A percentile compares a stretch with the other conserved stretches of the same genome.
phyloP scores from a whole-genome alignment of 1,284 basidiomycete genomes.

The Irpex rosettiformis region DNA sequence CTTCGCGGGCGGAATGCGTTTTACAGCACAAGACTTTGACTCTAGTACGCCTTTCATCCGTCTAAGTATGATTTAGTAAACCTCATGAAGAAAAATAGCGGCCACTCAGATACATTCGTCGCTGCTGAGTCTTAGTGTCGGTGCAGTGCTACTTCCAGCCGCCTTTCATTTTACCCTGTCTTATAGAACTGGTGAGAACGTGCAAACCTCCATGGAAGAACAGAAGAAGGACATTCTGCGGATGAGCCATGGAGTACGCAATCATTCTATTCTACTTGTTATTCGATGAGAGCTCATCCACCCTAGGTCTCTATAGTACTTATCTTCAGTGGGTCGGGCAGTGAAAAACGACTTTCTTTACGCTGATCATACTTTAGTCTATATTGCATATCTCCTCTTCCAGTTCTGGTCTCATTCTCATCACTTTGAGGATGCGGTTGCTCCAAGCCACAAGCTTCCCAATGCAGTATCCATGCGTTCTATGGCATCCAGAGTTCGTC shows the following conservation, averaged over 20 bases:
- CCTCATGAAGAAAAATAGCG: constrained; percentile 37
- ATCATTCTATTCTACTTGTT: not conserved
- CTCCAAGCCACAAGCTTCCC: constrained; percentile 31
- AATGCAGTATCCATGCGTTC: constrained; percentile 27
- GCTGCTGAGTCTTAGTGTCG: constrained; percentile 75
- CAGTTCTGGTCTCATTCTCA: constrained; percentile 87
- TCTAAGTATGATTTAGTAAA: no score
- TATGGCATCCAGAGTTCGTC: constrained; percentile 22
- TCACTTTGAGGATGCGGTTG: constrained; percentile 62
- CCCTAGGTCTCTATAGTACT: constrained; percentile 64
- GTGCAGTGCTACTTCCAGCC: constrained; percentile 77
- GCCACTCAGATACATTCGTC: constrained; percentile 82
- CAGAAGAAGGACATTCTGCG: constrained; percentile 56
- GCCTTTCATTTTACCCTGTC: constrained; percentile 69
- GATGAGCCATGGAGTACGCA: constrained; percentile 81
- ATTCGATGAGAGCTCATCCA: not conserved
- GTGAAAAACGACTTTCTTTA: constrained; percentile 10
- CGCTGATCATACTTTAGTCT: constrained; percentile 42
- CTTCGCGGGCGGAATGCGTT: constrained; percentile 75
- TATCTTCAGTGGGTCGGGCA: constrained; percentile 53
- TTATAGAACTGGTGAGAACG: constrained; percentile 22
- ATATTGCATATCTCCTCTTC: constrained; percentile 77
- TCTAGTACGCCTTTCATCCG: constrained; percentile 44
- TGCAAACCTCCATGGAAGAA: constrained; percentile 26
- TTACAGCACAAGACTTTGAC: constrained; percentile 77